These are phyloP conservation scores for Trichoderma sp. DNA, from an alignment of 2,329 filamentous ascomycete genomes.

Conservation along the genomic window DNA sequence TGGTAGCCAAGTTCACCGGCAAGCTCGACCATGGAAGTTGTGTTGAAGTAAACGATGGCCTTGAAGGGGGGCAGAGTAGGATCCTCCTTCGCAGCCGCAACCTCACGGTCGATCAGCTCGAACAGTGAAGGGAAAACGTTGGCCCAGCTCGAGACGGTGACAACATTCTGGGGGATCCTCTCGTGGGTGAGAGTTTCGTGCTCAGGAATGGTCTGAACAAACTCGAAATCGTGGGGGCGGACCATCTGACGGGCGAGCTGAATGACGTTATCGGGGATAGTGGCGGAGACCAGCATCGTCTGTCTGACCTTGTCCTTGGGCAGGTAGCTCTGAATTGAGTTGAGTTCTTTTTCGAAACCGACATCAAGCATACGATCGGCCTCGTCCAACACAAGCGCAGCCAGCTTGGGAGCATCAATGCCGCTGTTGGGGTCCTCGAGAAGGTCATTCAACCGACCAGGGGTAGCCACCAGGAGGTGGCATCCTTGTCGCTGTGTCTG, in stretches of 20 bases:
- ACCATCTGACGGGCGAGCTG: constrained; percentile 75
- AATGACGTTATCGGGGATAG: constrained; percentile 82
- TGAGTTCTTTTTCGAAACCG: constrained; percentile 71
- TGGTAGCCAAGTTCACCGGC: constrained; percentile 56
- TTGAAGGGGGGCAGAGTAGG: constrained; percentile 70
- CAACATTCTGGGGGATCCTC: constrained; percentile 76
- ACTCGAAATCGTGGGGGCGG: constrained; percentile 77
- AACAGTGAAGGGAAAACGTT: constrained; percentile 76
- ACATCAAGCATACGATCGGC: constrained; percentile 98
- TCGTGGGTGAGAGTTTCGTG: constrained; percentile 85
- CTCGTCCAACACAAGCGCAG: constrained; percentile 93
- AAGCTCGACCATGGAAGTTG: constrained; percentile 70
- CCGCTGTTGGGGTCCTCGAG: constrained; percentile 64
- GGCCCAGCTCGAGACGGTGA: constrained; percentile 67
- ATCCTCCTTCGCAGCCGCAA: constrained; percentile 45
- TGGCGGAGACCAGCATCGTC: constrained; percentile 94
- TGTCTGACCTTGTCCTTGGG: constrained; percentile 69
- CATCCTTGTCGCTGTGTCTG: constrained; percentile 74
- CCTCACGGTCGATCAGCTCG: constrained; percentile 69
- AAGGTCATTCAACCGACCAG: constrained; percentile 82
- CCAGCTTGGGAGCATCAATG: constrained; percentile 76
- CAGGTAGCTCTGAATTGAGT: constrained; percentile 60
- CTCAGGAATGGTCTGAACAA: constrained; percentile 81
- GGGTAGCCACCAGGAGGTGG: constrained; percentile 87
- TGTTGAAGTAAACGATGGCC: constrained; percentile 90